Percentiles rank a stretch among this genome's conserved stretches.
phyloP scores from a whole-genome alignment of 2,329 filamentous ascomycete species.

The Colletotrichum ledebouriae region DNA sequence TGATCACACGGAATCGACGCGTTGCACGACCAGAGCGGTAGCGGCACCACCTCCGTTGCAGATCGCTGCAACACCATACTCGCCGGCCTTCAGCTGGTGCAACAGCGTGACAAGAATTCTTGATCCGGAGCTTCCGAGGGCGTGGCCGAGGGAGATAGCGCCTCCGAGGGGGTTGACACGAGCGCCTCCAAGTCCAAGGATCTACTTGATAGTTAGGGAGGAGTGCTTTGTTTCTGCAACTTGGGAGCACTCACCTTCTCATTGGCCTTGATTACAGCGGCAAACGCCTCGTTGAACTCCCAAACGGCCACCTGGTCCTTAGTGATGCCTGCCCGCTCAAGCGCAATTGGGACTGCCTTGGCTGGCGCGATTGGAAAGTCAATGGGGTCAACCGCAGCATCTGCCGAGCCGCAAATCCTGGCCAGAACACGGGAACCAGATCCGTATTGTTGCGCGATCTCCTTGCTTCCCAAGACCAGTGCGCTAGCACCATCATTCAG shows the following conservation, averaged over 20 bases:
- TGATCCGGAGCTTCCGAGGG: constrained; percentile 92
- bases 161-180: constrained; percentile 91
- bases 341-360: constrained; percentile 90
- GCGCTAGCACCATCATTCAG: constrained; percentile 96
- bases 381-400: constrained; percentile 90
- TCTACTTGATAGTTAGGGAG: constrained; percentile 60
- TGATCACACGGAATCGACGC: constrained; percentile 71
- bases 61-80: constrained; percentile 96
- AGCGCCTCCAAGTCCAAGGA: constrained; percentile 82
- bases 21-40: constrained; percentile 91
- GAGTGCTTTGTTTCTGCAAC: neutral
- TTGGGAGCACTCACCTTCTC: constrained; percentile 72
- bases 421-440: constrained; percentile 85
- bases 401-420: constrained; percentile 85
- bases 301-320: constrained; percentile 93
- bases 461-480: constrained; percentile 85
- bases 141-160: constrained; percentile 92
- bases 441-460: constrained; percentile 84
- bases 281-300: constrained; percentile 99
- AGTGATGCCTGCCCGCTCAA: constrained; percentile 89
- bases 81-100: constrained; percentile 90
- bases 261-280: constrained; percentile 94
- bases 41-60: constrained; percentile 97
- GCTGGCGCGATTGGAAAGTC: constrained; percentile 96
- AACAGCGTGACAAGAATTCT: constrained; percentile 90